Evolutionary conservation across 306 rosid genomes (phyloP).

Genomic region (Astragalus membranaceus): DNA sequence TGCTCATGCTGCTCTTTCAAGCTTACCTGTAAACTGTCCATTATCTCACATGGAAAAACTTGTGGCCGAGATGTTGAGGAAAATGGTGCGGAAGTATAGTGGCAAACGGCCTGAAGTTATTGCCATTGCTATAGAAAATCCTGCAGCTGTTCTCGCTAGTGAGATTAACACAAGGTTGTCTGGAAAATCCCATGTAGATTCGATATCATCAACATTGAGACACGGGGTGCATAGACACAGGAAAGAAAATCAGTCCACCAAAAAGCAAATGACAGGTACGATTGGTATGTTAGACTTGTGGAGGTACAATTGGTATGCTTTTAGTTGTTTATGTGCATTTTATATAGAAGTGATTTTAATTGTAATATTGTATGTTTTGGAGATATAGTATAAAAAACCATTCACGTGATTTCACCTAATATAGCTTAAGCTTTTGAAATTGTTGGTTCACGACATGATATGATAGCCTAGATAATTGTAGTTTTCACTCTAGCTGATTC

Average conservation of each 20-base stretch:
- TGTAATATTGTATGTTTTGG: background rate
- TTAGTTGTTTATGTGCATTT: background rate
- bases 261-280: constrained; percentile 36
- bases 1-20: constrained; percentile 87
- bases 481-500: background rate
- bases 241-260: constrained; percentile 37
- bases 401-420: background rate
- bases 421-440: background rate
- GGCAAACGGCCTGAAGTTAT: constrained; percentile 92
- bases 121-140: constrained; percentile 80
- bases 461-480: background rate
- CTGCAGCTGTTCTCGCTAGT: constrained; percentile 60
- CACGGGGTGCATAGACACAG: constrained; percentile 36
- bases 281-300: constrained; percentile 25
- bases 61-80: constrained; percentile 84
- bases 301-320: constrained; percentile 26
- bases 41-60: constrained; percentile 75
- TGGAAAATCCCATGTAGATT: constrained; percentile 57
- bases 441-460: background rate
- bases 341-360: background rate
- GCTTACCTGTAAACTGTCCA: constrained; percentile 86
- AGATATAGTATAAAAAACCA: background rate
- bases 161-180: constrained; percentile 60
- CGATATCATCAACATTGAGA: constrained; percentile 36
- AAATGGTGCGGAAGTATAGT: constrained; percentile 92